Evolutionary conservation across 75 land plant genomes (phyloP), one percentile per base, ranked within the genome.

Genomic region (Adiantum capillusveneris): DNA sequence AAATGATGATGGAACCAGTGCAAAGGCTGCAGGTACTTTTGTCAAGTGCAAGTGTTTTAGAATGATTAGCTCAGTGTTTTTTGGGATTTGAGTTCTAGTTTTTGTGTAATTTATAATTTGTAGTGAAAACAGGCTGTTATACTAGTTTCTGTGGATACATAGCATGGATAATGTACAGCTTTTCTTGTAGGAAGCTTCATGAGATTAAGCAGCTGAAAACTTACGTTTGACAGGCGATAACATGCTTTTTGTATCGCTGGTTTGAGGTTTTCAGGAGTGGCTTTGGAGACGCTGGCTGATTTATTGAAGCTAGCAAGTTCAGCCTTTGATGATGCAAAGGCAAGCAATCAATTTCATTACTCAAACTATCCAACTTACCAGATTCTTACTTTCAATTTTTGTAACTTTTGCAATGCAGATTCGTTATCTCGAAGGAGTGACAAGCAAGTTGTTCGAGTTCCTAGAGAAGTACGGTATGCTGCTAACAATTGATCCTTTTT

Each of bases 21-120:
- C 50, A 1, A 46, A 44, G 42, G 63, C 63, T 61, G 63, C 63
- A 12, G 63, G 63, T 61, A 39, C 17, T 3, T 22, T n/a, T n/a
- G n/a, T n/a, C n/a, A n/a, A n/a, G n/a, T n/a, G n/a, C n/a, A n/a
- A n/a, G n/a, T n/a, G n/a, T n/a, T n/a, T n/a, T n/a, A n/a, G n/a
- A n/a, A n/a, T n/a, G n/a, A n/a, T n/a, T n/a, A n/a, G n/a, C n/a
- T n/a, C n/a, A n/a, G n/a, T n/a, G n/a, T 34, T 34, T 21, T 31
- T 9, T 14, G 9, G 14, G 43, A 41, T 14, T 41, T 9, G 14
- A 41, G 14, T 9, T 41, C 12, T 14, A 16, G 18, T 36, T 31
- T 36, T 31, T 11, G 22, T 59, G 26, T 36, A 20, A 19, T 1
- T 59, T 6, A 24, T 9, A 9, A 27, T 7, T 9, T 17, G 27